phyloP scores from a whole-genome alignment of 352 stramenopile species.

The Phytopythium vexans region DNA sequence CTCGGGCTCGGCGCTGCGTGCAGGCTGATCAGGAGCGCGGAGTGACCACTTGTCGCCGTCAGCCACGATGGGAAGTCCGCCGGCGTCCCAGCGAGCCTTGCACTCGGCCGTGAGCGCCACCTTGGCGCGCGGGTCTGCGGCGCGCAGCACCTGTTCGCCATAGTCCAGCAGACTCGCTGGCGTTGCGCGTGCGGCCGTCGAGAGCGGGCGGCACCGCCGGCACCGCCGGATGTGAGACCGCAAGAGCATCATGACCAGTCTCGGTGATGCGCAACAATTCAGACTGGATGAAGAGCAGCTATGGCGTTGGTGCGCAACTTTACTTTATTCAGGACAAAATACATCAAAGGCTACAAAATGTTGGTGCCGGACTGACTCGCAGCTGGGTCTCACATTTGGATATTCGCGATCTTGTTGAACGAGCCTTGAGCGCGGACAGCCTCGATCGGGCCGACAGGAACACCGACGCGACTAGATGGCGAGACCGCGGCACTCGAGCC shows the following conservation, averaged over 20 bases:
- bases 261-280: no score
- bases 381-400: no score
- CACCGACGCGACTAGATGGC: slow-evolving; percentile 1
- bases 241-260: no score
- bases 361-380: no score
- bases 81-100: slow-evolving; percentile 37
- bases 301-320: no score
- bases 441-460: slow-evolving; percentile 22
- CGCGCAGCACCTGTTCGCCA: slow-evolving; percentile 51
- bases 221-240: no score
- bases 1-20: slow-evolving; percentile 35
- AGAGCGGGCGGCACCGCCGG: no score
- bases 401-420: background rate
- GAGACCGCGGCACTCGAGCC: background rate
- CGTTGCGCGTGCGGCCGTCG: no score
- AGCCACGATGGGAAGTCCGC: slow-evolving; percentile 31
- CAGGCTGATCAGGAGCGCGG: slow-evolving; percentile 42
- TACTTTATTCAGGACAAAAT: no score
- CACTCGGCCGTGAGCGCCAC: slow-evolving; percentile 60
- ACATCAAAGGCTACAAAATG: no score
- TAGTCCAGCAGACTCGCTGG: slow-evolving; percentile 38
- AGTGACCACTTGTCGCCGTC: slow-evolving; percentile 25
- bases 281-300: no score
- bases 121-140: slow-evolving; percentile 50
- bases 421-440: slow-evolving; percentile 13